A percentile compares a stretch with the other conserved stretches of the same genome.
phyloP scores from a whole-genome alignment of 805 yeast genomes.

The Zygosaccharomyces rouxii region DNA sequence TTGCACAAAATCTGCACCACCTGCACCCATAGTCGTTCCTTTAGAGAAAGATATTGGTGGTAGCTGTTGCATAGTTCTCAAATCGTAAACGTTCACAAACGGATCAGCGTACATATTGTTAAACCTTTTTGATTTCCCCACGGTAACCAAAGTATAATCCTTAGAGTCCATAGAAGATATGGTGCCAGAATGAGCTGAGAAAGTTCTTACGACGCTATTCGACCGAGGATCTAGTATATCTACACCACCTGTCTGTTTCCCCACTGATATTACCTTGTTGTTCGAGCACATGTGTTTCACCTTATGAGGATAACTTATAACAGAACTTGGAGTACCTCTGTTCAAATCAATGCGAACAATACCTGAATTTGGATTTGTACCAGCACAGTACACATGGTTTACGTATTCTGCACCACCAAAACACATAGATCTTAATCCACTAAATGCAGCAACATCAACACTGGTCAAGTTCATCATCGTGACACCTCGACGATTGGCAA shows the following conservation, averaged over 20 bases:
- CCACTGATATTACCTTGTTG: constrained; percentile 53
- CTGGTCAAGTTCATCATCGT: constrained; percentile 35
- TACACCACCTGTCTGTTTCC: constrained; percentile 53
- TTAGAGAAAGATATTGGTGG: constrained; percentile 81
- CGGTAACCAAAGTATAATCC: constrained; percentile 67
- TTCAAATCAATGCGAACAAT: constrained; percentile 43
- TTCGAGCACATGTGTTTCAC: constrained; percentile 47
- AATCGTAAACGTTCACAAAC: constrained; percentile 75
- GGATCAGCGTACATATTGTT: constrained; percentile 65
- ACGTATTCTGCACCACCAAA: constrained; percentile 38
- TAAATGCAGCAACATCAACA: constrained; percentile 32
- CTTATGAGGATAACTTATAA: constrained; percentile 41
- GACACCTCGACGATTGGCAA: constrained; percentile 57
- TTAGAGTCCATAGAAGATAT: constrained; percentile 61
- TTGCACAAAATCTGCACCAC: constrained; percentile 80
- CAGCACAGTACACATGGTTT: constrained; percentile 44
- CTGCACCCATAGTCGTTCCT: constrained; percentile 39
- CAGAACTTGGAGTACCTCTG: constrained; percentile 36
- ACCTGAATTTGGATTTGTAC: constrained; percentile 32
- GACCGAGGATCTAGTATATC: constrained; percentile 60
- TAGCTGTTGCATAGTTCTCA: constrained; percentile 62
- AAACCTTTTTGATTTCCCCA: constrained; percentile 71
- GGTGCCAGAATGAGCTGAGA: constrained; percentile 56
- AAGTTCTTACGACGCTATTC: constrained; percentile 45
- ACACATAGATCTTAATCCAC: constrained; percentile 40